phyloP scores from a whole-genome alignment of 768 basidiomycete species.

The Mycena haematopus region DNA sequence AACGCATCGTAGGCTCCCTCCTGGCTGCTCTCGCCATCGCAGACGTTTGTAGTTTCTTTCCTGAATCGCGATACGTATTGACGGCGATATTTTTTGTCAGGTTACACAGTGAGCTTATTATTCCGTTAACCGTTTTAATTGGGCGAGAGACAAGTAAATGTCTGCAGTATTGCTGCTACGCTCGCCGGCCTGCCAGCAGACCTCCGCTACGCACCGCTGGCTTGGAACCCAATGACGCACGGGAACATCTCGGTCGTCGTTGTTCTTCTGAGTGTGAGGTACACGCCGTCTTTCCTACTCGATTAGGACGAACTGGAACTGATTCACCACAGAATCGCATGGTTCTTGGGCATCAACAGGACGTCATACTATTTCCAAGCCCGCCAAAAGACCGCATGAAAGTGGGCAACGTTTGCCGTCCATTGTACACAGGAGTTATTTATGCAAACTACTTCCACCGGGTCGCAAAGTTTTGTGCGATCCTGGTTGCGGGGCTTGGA shows the following conservation, averaged over 20 bases:
- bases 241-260: constrained; percentile 75
- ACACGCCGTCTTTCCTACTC: constrained; percentile 23
- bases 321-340: constrained; percentile 49
- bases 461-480: too few relatives aligned
- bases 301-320: background rate
- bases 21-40: constrained; percentile 70
- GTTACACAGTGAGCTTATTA: constrained; percentile 60
- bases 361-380: constrained; percentile 46
- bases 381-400: constrained; percentile 22
- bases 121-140: background rate
- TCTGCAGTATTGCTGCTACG: constrained; percentile 60
- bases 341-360: constrained; percentile 61
- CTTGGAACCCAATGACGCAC: constrained; percentile 78
- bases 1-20: constrained; percentile 69
- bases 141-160: constrained; percentile 6
- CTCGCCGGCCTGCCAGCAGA: constrained; percentile 63
- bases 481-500: too few relatives aligned
- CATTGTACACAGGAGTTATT: background rate
- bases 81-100: constrained; percentile 39
- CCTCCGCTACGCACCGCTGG: constrained; percentile 52
- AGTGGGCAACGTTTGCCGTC: constrained; percentile 6
- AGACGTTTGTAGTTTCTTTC: constrained; percentile 56
- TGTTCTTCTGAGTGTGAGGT: constrained; percentile 65
- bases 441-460: background rate
- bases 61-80: constrained; percentile 7